Base-by-base conservation (phyloP, 305 asterid species). In the Rubia occidens region DNA sequence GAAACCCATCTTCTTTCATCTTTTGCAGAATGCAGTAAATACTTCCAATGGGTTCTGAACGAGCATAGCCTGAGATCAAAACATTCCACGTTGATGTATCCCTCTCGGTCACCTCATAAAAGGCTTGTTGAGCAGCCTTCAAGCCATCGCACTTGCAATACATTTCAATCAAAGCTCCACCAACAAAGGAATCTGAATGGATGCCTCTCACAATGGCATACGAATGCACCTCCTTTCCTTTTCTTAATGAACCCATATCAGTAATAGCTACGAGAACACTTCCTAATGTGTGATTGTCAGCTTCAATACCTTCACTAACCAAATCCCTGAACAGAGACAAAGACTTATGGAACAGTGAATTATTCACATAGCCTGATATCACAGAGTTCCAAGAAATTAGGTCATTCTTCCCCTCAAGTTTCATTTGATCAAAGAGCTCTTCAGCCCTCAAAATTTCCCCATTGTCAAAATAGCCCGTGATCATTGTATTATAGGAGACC, bases 321-420 rank as follows among this genome's bases (percentile, higher is more conserved):
- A 91, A 78, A 45, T 75, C 76, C 64, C 72, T 54, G 15, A 89
- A 76, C 72, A 81, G 40, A 47, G 66, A 20, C 79, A 87, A 71
- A 61, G 91, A 89, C 80, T 87, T 85, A 26, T 72, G 37, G 71
- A 81, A 85, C 89, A 77, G 82, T 68, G 40, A 74, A 72, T 85
- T 88, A 75, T 86, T 83, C 24, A 77, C 87, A 20, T 81, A 89
- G 21, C 97, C 96, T 20, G 97, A 82, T 71, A 91, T 84, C 95
- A 91, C 82, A 0, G 95, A 83, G 79, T 89, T 91, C 96, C 95
- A 91, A 0, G 95, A 81, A 70, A 87, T 81, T 81, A 87, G 68
- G 60, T 75, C 88, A 73, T 75, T 53, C 65, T 74, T 80, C 29
- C 85, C 88, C 56, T 84, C 89, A 20, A 39, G 21, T 63, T 79